Conservation (phyloP, 345 rosid species). For the Pelargonium nanum region DNA sequence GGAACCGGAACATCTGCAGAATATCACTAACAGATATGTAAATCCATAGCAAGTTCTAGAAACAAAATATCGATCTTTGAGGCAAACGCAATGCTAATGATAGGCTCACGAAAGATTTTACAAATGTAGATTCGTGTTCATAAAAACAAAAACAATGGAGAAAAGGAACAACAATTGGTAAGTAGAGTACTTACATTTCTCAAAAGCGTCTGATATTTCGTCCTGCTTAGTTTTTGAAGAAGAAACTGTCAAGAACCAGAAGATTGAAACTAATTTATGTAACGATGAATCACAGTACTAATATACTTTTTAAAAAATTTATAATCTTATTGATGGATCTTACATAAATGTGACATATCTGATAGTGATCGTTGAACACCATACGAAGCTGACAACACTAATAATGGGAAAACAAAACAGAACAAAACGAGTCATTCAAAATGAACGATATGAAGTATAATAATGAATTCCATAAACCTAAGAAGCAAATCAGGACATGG, state of each 20-base stretch:
- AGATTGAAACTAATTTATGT: slow-evolving; percentile 1
- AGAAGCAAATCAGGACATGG: slow-evolving; percentile 1
- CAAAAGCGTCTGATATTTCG: slow-evolving; percentile 16
- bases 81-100: no score
- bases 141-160: not conserved
- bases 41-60: no score
- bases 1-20: slow-evolving; percentile 46
- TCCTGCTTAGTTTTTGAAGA: slow-evolving; percentile 13
- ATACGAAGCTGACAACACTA: slow-evolving; percentile 48
- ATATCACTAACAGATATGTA: no score
- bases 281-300: not conserved
- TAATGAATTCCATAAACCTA: not conserved
- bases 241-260: slow-evolving; percentile 27
- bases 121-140: not conserved
- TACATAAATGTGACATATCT: slow-evolving; percentile 28
- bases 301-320: not conserved
- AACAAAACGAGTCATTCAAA: not conserved
- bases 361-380: slow-evolving; percentile 33
- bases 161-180: not conserved
- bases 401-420: slow-evolving; percentile 4
- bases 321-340: slow-evolving; percentile 17
- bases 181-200: slow-evolving; percentile 31
- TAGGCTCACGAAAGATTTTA: no score
- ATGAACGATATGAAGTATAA: not conserved
- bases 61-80: no score